These are phyloP conservation scores for Xylaria cubensis DNA, from an alignment of 495 filamentous ascomycete species.

Conservation along the genomic window DNA sequence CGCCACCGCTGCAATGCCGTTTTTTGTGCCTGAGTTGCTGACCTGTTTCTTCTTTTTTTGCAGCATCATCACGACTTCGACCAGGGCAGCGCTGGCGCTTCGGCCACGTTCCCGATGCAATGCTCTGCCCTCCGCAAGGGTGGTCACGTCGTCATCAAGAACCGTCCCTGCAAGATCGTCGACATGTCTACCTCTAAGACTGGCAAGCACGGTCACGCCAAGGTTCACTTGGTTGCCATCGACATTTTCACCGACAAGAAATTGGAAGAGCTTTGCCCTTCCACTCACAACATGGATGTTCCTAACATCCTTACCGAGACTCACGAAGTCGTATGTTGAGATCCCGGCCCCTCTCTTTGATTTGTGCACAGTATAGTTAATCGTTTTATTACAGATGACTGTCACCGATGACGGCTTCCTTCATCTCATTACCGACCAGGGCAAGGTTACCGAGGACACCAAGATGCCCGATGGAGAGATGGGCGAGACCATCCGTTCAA, in stretches of 20 bases:
- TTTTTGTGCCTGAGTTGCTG: constrained; percentile 30
- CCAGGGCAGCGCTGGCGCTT: constrained; percentile 90
- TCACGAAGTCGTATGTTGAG: constrained; percentile 86
- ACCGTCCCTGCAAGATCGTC: constrained; percentile 99
- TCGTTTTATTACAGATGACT: constrained; percentile 67
- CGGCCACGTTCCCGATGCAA: constrained; percentile 94
- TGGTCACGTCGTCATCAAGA: constrained; percentile 97
- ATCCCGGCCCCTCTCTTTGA: not conserved
- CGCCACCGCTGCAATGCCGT: constrained; percentile 21
- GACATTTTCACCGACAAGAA: constrained; percentile 99
- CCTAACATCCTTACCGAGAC: constrained; percentile 88
- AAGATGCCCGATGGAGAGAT: constrained; percentile 89
- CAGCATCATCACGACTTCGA: constrained; percentile 94
- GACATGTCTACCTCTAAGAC: constrained; percentile 99
- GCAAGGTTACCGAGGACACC: constrained; percentile 90
- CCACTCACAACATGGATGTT: constrained; percentile 99
- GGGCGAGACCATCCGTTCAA: constrained; percentile 63
- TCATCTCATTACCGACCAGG: constrained; percentile 81
- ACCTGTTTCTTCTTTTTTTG: constrained; percentile 27
- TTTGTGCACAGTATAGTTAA: constrained; percentile 21
- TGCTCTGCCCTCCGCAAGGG: constrained; percentile 99
- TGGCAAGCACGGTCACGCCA: constrained; percentile 99
- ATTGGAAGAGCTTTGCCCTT: constrained; percentile 97
- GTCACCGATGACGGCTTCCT: constrained; percentile 91
- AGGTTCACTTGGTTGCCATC: constrained; percentile 95